Percentiles rank a stretch among this genome's conserved stretches.
These are phyloP conservation scores for Jacaranda copaia DNA, from an alignment of 257 asterid genomes.

Conservation along the genomic window DNA sequence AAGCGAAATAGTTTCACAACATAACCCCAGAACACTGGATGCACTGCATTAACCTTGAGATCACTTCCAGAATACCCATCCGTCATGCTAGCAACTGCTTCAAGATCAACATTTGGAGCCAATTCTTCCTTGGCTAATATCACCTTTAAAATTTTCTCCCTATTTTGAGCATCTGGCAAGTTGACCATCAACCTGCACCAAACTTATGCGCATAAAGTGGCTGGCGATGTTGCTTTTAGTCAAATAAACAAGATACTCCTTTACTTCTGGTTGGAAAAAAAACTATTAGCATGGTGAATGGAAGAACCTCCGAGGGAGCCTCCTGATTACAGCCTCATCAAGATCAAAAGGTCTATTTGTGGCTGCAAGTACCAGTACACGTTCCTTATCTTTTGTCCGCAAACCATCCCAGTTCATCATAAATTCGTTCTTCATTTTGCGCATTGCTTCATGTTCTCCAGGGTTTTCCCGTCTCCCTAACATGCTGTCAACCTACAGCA, in stretches of 20 bases:
- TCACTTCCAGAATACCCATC: constrained; percentile 97
- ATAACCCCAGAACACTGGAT: constrained; percentile 17
- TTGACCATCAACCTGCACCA: constrained; percentile 86
- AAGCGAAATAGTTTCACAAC: background rate
- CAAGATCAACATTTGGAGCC: constrained; percentile 66
- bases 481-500: constrained; percentile 87
- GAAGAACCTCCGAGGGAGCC: constrained; percentile 86
- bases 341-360: constrained; percentile 96
- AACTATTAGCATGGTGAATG: constrained; percentile 26
- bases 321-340: constrained; percentile 95
- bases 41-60: constrained; percentile 72
- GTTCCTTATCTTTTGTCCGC: constrained; percentile 93
- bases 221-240: background rate
- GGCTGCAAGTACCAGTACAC: constrained; percentile 92
- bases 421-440: constrained; percentile 94
- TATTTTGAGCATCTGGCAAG: constrained; percentile 80
- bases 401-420: constrained; percentile 97
- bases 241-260: background rate
- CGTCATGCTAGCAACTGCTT: constrained; percentile 82
- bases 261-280: background rate
- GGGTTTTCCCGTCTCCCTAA: constrained; percentile 96
- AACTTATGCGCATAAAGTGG: constrained; percentile 13
- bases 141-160: constrained; percentile 72
- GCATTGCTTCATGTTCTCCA: constrained; percentile 98
- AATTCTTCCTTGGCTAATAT: constrained; percentile 82